Base-by-base conservation (phyloP, 192 early-diverging fungal species). In the Fimicolochytrium jonesii region DNA sequence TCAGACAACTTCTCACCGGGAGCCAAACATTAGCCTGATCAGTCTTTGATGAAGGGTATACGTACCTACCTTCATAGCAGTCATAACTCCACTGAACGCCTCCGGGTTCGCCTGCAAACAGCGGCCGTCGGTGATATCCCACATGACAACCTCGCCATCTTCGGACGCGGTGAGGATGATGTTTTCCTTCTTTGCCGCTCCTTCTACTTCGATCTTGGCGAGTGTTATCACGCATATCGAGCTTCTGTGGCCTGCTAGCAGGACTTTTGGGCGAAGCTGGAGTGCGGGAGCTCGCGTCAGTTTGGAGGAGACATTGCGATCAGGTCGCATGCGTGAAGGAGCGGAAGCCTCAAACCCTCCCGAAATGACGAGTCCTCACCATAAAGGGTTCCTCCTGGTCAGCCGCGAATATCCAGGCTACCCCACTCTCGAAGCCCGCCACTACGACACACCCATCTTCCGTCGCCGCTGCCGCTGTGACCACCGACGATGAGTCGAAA, bases 71-170 rank as follows among this genome's bases (percentile, higher is more conserved):
- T 61, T 69, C 39, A 71, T 31, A n/a, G 30, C 53, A 1, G 55
- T 67, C 10, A 61, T 49, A 15, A 46, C 4, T 18, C 63, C 73
- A 2, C 50, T 50, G 35, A 72, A 72, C 7, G 70, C 77, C 2
- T 36, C 46, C 11, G 59, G 11, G 36, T 54, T 55, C 3, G 60
- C 42, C 34, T 66, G 64, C 20, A 78, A 56, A 26, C 70, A 73
- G 22, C 77, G 69, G n/a, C 77, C 77, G 44, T 78, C 77, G 1
- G 20, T 33, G 18, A 78, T 17, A 52, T 75, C 77, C 77, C 77
- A 78, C 69, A 78, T 69, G 22, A 66, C 61, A 39, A 71, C 52
- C 31, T 77, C 76, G 49, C 71, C 71, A 49, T 64, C 59, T 26
- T 59, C 57, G 0, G 71, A 69, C 1, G 66, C 71, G 6, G 71